phyloP scores from a whole-genome alignment of 2,329 filamentous ascomycete genomes.

The Fusarium tricinctum region DNA sequence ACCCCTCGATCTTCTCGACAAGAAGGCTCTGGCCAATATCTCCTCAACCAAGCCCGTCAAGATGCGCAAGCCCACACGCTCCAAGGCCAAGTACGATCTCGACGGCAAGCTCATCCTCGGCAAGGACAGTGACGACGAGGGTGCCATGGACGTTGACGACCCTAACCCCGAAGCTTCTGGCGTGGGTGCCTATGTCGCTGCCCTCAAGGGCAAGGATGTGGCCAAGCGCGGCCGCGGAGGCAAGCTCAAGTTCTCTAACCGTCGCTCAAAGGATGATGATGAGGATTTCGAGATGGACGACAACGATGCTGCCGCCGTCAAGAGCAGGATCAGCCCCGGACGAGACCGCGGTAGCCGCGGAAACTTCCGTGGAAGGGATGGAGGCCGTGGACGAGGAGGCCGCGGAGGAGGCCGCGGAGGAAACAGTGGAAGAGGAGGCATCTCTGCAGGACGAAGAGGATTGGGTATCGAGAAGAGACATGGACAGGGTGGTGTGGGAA shows the following conservation, averaged over 20 bases:
- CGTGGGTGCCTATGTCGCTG: conserved; percentile 77
- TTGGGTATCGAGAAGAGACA: conserved; percentile 66
- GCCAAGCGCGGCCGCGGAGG: conserved; percentile 75
- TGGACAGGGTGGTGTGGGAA: conserved; percentile 60
- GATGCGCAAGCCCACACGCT: conserved; percentile 67
- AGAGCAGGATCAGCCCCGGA: conserved; percentile 62
- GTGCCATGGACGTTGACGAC: conserved; percentile 74
- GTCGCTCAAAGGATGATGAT: conserved; percentile 62
- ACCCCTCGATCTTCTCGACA: conserved; percentile 92
- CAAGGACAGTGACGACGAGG: conserved; percentile 65
- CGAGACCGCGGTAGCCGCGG: conserved; percentile 51
- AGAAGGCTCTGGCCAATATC: conserved; percentile 90
- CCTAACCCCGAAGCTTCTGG: conserved; percentile 70
- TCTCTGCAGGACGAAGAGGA: conserved; percentile 62
- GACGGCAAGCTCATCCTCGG: conserved; percentile 87
- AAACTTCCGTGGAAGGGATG: conserved; percentile 48
- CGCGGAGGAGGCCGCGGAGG: conserved; percentile 53
- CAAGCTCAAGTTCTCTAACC: conserved; percentile 79
- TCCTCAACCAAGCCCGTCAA: conserved; percentile 87
- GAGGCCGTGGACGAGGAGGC: conserved; percentile 51
- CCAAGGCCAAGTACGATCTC: conserved; percentile 77
- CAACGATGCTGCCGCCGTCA: conserved; percentile 66
- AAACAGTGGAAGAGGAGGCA: conserved; percentile 63
- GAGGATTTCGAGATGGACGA: conserved; percentile 68
- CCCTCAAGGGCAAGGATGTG: conserved; percentile 76